Base-by-base conservation (phyloP, 1,284 basidiomycete genomes). In the Pseudozyma thailandica region DNA sequence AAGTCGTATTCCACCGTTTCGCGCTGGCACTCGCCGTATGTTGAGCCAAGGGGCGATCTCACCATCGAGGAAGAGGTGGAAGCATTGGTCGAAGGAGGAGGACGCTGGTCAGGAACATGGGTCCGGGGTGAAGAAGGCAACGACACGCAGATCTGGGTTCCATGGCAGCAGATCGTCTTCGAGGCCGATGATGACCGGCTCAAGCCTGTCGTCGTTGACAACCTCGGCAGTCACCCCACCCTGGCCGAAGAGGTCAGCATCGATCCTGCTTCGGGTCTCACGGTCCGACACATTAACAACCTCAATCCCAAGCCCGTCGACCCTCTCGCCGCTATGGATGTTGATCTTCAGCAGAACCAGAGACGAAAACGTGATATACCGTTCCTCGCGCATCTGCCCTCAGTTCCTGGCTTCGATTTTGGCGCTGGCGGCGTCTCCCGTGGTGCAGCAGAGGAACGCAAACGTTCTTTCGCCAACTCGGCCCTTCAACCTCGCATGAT, bases 1-100 rank as follows among this genome's bases (percentile, higher is more conserved):
- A 91, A 90, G 88, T 86, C 92, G 12, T 89, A 89, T 81, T 95
- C 93, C 38, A 93, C 89, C 45, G 95, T 98, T 18, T 89, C 90
- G 13, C 90, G 88, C 21, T 98, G 95, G 85, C 90, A 91, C 43
- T 86, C 87, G 30, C 86, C 89, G n/a, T 98, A 96, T 83, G 84
- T 85, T 1, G 88, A 90, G 1, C 92, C 93, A 0, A 75, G 89
- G 1, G 84, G 87, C 26, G 89, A 90, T 54, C 85, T 96, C 70
- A 88, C 87, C 1, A 85, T 88, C 13, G 84, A 85, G 37, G 89
- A 97, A 77, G 90, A 90, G 78, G 88, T 97, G 10, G 95, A 98
- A 83, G 93, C 94, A 12, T 86, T 98, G 10, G 89, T 98, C 18
- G 95, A 98, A 84, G 95, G 94, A 8, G 85, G 85, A 23, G 84